Conservation (phyloP, 2,329 filamentous ascomycete species). For the Diaporthe helianthi region DNA sequence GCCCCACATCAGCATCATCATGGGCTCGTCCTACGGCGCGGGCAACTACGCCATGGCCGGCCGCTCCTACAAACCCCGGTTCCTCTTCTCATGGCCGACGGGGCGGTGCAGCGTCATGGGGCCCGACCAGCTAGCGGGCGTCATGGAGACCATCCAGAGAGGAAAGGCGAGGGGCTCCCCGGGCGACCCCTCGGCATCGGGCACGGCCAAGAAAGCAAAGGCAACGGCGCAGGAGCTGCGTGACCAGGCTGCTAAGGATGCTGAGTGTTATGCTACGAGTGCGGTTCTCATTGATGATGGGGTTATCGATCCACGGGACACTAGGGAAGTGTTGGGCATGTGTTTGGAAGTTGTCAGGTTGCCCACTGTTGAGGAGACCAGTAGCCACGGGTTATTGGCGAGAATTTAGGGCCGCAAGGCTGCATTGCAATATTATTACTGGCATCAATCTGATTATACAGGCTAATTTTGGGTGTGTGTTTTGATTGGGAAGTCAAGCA, state of each 20-base stretch:
- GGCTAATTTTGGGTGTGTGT: too few relatives aligned
- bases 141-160: conserved; percentile 40
- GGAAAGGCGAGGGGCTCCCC: not conserved
- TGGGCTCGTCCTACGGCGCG: conserved; percentile 53
- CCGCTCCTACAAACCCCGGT: conserved; percentile 49
- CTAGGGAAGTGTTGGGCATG: not conserved
- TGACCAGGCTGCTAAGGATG: conserved; percentile 71
- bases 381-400: not conserved
- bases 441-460: too few relatives aligned
- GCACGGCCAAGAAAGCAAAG: not conserved
- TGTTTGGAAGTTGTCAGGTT: conserved; percentile 1
- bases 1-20: conserved; percentile 52
- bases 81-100: conserved; percentile 51
- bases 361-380: not conserved
- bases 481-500: too few relatives aligned
- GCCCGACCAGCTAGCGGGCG: conserved; percentile 47
- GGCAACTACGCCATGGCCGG: conserved; percentile 57
- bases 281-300: conserved; percentile 27
- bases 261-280: conserved; percentile 70
- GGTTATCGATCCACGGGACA: conserved; percentile 13
- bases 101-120: conserved; percentile 51
- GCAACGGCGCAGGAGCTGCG: conserved; percentile 49
- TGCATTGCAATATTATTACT: too few relatives aligned
- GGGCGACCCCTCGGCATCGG: not conserved
- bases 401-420: not conserved